These are phyloP conservation scores for Priceomyces haplophilus DNA, from an alignment of 805 yeast species.

Conservation along the genomic window DNA sequence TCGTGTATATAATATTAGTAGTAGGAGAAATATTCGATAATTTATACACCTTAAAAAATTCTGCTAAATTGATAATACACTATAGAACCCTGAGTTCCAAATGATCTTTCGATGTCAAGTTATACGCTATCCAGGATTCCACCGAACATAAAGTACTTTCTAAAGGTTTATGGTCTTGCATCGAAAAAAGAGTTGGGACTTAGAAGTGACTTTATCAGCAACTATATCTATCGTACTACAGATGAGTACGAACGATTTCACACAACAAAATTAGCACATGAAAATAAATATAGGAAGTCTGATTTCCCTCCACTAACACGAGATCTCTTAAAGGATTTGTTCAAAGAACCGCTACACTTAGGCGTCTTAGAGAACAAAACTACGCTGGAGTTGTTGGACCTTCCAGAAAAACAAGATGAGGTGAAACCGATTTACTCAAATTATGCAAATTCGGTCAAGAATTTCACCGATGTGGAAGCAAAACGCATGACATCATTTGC, in stretches of 20 bases:
- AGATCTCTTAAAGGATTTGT: constrained; percentile 17
- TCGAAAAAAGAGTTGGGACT: constrained; percentile 9
- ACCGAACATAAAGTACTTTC: constrained; percentile 14
- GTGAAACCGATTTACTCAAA: constrained; percentile 9
- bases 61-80: too few species aligned
- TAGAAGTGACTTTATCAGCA: constrained; percentile 12
- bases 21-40: too few species aligned
- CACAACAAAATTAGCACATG: constrained; percentile 16
- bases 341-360: constrained; percentile 14
- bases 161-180: constrained; percentile 18
- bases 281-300: constrained; percentile 9
- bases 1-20: neutral
- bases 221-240: constrained; percentile 15
- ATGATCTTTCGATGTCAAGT: constrained; percentile 14
- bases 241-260: constrained; percentile 19
- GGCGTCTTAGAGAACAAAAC: constrained; percentile 13
- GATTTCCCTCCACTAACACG: constrained; percentile 25
- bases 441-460: constrained; percentile 12
- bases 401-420: constrained; percentile 9
- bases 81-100: too few species aligned
- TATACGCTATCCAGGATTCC: constrained; percentile 22
- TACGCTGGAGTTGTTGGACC: constrained; percentile 11
- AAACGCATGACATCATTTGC: constrained; percentile 24
- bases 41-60: too few species aligned
- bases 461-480: constrained; percentile 23